phyloP scores from a whole-genome alignment of 2,329 filamentous ascomycete genomes.

The Acrocalymma vagum region DNA sequence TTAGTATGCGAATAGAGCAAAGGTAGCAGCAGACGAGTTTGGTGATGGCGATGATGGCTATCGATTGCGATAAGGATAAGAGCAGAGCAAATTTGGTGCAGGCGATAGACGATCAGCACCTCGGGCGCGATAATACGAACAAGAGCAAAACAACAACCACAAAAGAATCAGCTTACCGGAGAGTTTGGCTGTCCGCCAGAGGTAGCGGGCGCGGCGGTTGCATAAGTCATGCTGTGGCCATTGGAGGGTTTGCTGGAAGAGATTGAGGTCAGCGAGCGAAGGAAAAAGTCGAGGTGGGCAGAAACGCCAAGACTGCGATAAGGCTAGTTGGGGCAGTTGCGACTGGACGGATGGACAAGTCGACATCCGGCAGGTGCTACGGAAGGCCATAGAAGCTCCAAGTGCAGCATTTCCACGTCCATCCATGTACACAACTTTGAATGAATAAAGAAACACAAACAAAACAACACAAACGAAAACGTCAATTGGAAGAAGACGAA shows the following conservation, averaged over 20 bases:
- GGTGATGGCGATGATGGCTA: conserved; percentile 30
- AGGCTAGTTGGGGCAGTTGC: conserved; percentile 25
- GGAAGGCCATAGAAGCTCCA: conserved; percentile 21
- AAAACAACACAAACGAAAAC: not conserved
- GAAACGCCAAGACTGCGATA: conserved; percentile 40
- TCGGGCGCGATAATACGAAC: conserved; percentile 52
- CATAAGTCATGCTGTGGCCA: conserved; percentile 66
- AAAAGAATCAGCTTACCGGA: conserved; percentile 58
- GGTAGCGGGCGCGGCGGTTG: conserved; percentile 71
- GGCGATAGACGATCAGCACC: conserved; percentile 14
- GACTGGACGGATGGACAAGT: too few relatives aligned
- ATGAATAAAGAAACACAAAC: conserved; percentile 1
- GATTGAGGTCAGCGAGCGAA: conserved; percentile 31
- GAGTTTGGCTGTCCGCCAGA: conserved; percentile 69
- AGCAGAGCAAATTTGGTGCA: conserved; percentile 38
- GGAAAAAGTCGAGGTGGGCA: conserved; percentile 42
- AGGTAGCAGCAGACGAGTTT: conserved; percentile 25
- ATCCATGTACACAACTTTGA: conserved; percentile 2
- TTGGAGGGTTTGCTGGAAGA: conserved; percentile 49
- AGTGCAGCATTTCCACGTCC: conserved; percentile 12
- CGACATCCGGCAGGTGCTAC: too few relatives aligned
- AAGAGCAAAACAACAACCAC: conserved; percentile 17
- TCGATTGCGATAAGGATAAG: conserved; percentile 59
- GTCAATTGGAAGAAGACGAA: too few relatives aligned
- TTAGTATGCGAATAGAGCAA: too few relatives aligned